phyloP scores from a whole-genome alignment of 2,329 filamentous ascomycete species.

The Aspergillus carbonarius region DNA sequence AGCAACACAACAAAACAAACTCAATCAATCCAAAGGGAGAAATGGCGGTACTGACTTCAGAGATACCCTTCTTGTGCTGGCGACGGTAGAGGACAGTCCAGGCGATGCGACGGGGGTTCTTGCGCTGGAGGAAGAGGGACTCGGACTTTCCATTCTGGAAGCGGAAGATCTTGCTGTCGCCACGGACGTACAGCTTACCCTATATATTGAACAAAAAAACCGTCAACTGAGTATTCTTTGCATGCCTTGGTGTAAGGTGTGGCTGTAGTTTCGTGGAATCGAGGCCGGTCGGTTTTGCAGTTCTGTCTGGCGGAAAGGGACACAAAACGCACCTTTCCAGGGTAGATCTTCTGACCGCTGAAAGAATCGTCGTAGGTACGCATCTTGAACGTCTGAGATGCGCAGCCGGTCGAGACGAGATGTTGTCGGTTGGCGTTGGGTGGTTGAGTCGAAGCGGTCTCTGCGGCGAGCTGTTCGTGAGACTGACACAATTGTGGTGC shows the following conservation, averaged over 20 bases:
- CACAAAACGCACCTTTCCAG: conserved; percentile 66
- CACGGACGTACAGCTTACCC: conserved; percentile 99
- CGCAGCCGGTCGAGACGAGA: conserved; percentile 41
- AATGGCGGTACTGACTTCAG: conserved; percentile 74
- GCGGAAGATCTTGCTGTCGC: conserved; percentile 99
- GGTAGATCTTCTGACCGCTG: conserved; percentile 76
- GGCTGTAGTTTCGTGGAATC: neutral
- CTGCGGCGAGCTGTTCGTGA: conserved; percentile 35
- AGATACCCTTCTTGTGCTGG: conserved; percentile 99
- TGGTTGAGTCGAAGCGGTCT: conserved; percentile 44
- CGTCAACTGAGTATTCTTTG: neutral
- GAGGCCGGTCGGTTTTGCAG: neutral
- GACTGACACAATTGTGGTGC: conserved; percentile 42
- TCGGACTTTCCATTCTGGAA: conserved; percentile 99
- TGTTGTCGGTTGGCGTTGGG: conserved; percentile 45
- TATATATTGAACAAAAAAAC: conserved; percentile 45
- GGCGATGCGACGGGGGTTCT: conserved; percentile 99
- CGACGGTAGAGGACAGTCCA: conserved; percentile 98
- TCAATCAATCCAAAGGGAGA: conserved; percentile 16
- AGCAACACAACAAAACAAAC: conserved; percentile 20
- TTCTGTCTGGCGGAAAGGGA: conserved; percentile 17
- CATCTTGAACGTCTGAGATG: conserved; percentile 60
- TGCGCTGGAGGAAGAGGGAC: conserved; percentile 99
- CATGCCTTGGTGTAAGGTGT: neutral
- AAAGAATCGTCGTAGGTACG: conserved; percentile 77